phyloP scores from a whole-genome alignment of 164 flowering plant genomes.

The Aristolochia californica region DNA sequence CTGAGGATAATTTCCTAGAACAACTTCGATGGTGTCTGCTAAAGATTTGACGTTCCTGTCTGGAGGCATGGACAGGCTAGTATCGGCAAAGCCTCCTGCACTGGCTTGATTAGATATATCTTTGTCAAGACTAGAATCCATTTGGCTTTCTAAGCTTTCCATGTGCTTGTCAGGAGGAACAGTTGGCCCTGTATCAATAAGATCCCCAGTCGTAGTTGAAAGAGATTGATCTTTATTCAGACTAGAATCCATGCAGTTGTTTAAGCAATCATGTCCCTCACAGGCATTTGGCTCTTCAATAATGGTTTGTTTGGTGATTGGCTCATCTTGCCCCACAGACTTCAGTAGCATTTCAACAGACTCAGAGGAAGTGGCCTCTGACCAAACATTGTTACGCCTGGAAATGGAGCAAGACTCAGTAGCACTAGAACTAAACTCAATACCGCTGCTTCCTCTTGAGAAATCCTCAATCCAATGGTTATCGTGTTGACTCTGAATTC shows the following conservation, averaged over 20 bases:
- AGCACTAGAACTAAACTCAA: conserved; percentile 61
- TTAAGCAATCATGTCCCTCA: conserved; percentile 30
- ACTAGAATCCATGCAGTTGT: conserved; percentile 35
- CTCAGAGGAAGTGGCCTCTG: conserved; percentile 94
- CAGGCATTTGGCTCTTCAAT: conserved; percentile 37
- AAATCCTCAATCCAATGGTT: conserved; percentile 88
- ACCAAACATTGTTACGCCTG: conserved; percentile 87
- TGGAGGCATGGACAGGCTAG: no score
- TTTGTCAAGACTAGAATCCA: no score
- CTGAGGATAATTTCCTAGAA: no score
- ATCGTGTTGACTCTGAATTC: conserved; percentile 70
- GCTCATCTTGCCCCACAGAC: conserved; percentile 90
- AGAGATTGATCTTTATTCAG: conserved; percentile 20
- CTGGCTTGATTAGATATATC: no score
- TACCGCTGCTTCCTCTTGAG: conserved; percentile 58
- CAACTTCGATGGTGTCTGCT: no score
- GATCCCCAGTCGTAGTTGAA: conserved; percentile 18
- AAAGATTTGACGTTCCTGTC: no score
- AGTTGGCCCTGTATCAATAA: conserved; percentile 16
- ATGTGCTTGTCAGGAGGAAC: conserved; percentile 19
- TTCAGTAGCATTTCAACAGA: conserved; percentile 96
- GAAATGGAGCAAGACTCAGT: conserved; percentile 72
- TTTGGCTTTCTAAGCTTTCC: conserved; percentile 4
- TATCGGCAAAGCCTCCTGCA: no score
- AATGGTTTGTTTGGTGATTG: conserved; percentile 29